A percentile compares a stretch with the other conserved stretches of the same genome.
Conservation (phyloP, 2,329 filamentous ascomycete species). For the Aspergillus quadrilineatus region DNA sequence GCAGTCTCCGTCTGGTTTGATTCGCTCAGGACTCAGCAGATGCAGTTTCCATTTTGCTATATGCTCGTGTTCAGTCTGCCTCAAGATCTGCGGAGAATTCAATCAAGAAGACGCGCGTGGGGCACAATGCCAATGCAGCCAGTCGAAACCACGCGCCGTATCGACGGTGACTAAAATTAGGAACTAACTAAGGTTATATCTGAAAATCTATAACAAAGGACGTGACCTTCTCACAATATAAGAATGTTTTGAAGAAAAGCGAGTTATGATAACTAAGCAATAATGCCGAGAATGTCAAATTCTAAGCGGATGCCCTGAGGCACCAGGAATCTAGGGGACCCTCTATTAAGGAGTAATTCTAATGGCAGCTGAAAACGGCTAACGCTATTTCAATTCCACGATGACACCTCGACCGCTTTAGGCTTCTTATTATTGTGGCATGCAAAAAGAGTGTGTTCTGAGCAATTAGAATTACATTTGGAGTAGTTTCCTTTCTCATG, state of each 20-base stretch:
- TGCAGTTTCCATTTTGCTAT: constrained; percentile 15
- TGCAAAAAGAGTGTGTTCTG: too few relatives aligned
- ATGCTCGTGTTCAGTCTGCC: constrained; percentile 8
- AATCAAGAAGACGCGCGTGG: constrained; percentile 13
- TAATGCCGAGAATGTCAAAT: not conserved
- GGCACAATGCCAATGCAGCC: constrained; percentile 2
- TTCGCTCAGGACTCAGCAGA: constrained; percentile 18
- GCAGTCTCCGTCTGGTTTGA: constrained; percentile 14
- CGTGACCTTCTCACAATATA: not conserved
- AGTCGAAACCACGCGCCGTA: constrained; percentile 3
- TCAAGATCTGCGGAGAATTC: constrained; percentile 6
- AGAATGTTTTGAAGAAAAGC: not conserved
- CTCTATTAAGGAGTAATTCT: too few relatives aligned
- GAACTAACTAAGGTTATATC: not conserved
- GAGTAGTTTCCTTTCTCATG: too few relatives aligned
- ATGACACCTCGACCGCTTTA: too few relatives aligned
- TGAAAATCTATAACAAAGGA: not conserved
- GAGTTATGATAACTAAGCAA: not conserved
- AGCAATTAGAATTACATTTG: too few relatives aligned
- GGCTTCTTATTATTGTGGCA: too few relatives aligned
- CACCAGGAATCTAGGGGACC: too few relatives aligned
- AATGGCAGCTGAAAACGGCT: too few relatives aligned
- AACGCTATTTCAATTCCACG: too few relatives aligned
- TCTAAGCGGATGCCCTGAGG: too few relatives aligned
- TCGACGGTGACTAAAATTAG: constrained; percentile 3